phyloP scores from a whole-genome alignment of 768 basidiomycete genomes.

The Artomyces pyxidatus region DNA sequence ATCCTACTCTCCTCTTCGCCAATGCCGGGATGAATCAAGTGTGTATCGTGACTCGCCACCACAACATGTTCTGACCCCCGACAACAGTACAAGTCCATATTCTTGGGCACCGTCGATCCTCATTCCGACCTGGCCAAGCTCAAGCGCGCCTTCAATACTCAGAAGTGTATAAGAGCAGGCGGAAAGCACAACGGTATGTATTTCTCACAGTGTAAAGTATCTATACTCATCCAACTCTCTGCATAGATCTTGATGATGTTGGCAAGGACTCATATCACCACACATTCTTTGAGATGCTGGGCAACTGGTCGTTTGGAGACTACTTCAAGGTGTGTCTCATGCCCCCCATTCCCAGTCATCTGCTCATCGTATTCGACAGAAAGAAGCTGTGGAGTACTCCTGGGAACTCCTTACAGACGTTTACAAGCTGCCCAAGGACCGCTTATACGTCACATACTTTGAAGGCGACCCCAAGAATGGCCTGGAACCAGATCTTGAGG shows the following conservation, averaged over 20 bases:
- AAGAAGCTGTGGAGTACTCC: constrained; percentile 87
- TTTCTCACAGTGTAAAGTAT: neutral
- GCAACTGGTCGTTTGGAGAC: constrained; percentile 99
- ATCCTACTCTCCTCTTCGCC: constrained; percentile 94
- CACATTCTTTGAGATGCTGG: constrained; percentile 99
- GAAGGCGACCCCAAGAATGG: constrained; percentile 86
- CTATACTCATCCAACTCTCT: constrained; percentile 1
- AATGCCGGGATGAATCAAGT: constrained; percentile 99
- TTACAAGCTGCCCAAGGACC: constrained; percentile 81
- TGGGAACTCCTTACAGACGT: constrained; percentile 93
- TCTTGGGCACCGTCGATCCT: constrained; percentile 96
- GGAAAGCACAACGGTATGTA: constrained; percentile 92
- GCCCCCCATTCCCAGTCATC: neutral
- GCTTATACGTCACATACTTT: constrained; percentile 96
- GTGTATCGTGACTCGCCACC: constrained; percentile 9
- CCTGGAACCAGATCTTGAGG: constrained; percentile 83
- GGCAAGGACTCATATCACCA: constrained; percentile 98
- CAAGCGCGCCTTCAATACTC: constrained; percentile 90
- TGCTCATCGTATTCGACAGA: constrained; percentile 35
- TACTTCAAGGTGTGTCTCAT: constrained; percentile 81
- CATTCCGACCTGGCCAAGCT: constrained; percentile 85
- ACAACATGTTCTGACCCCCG: constrained; percentile 10
- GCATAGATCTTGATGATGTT: constrained; percentile 96
- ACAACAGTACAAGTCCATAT: constrained; percentile 96
- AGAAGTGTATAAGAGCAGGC: constrained; percentile 98